phyloP scores from a whole-genome alignment of 805 yeast species.

The Millerozyma acaciae region DNA sequence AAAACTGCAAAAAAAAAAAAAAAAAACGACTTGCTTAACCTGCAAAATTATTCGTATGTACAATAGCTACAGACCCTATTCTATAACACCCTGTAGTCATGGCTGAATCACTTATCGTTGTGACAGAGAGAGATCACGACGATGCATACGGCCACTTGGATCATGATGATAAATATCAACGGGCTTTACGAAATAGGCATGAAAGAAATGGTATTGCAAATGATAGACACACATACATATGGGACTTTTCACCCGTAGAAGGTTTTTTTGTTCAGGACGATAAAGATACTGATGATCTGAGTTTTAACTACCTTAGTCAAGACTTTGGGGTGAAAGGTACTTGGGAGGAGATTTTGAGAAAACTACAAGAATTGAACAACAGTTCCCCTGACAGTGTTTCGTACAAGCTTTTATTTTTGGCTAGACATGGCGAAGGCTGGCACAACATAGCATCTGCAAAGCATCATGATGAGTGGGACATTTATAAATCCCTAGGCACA shows the following conservation, averaged over 20 bases:
- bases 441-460: constrained; percentile 51
- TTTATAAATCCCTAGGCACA: constrained; percentile 40
- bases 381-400: constrained; percentile 26
- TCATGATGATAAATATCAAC: constrained; percentile 14
- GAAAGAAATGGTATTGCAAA: no score
- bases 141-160: constrained; percentile 26
- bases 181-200: no score
- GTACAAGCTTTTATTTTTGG: constrained; percentile 48
- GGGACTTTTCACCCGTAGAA: constrained; percentile 40
- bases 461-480: constrained; percentile 53
- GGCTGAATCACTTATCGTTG: constrained; percentile 13
- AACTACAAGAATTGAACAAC: constrained; percentile 30
- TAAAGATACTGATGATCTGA: constrained; percentile 35
- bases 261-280: constrained; percentile 48
- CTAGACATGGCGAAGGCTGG: constrained; percentile 66
- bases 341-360: constrained; percentile 33
- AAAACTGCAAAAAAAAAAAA: no score
- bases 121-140: constrained; percentile 19
- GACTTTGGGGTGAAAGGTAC: constrained; percentile 40
- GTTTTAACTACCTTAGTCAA: constrained; percentile 34
- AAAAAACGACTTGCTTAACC: no score
- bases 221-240: no score
- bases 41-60: no score
- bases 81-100: no score
- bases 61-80: no score